phyloP scores from a whole-genome alignment of 805 yeast genomes.

The Ogataea trehaloabstinens region DNA sequence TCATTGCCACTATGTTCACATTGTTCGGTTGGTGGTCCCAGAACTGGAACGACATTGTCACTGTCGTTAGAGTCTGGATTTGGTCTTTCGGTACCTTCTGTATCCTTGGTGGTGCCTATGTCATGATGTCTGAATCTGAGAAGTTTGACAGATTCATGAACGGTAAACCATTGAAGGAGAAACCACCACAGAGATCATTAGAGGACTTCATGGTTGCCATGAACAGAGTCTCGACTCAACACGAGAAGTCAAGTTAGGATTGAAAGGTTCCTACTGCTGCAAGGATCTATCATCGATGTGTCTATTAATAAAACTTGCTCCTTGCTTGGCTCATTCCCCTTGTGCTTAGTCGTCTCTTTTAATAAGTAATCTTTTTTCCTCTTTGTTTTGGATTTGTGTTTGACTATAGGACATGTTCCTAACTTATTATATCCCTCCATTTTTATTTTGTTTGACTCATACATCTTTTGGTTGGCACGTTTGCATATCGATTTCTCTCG shows the following conservation, averaged over 20 bases:
- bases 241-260: constrained; percentile 69
- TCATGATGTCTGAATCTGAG: constrained; percentile 81
- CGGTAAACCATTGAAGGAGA: constrained; percentile 67
- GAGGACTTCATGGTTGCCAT: constrained; percentile 84
- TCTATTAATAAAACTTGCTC: constrained; percentile 12
- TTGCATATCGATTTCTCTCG: background rate
- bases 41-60: constrained; percentile 94
- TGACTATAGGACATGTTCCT: constrained; percentile 2
- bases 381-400: constrained; percentile 3
- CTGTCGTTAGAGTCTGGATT: constrained; percentile 91
- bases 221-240: constrained; percentile 89
- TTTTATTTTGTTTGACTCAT: constrained; percentile 2
- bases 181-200: constrained; percentile 61
- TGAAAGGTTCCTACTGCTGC: background rate
- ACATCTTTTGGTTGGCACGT: background rate
- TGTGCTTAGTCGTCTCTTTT: constrained; percentile 1
- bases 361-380: background rate
- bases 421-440: constrained; percentile 4
- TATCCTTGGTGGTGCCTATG: constrained; percentile 94
- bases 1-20: constrained; percentile 88
- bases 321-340: constrained; percentile 9
- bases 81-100: constrained; percentile 98
- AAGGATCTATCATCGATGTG: constrained; percentile 16
- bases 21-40: constrained; percentile 98
- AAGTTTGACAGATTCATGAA: constrained; percentile 81